A percentile compares a stretch with the other conserved stretches of the same genome.
These are phyloP conservation scores for Trypanosoma mega DNA, from an alignment of 208 protist genomes.

Conservation along the genomic window DNA sequence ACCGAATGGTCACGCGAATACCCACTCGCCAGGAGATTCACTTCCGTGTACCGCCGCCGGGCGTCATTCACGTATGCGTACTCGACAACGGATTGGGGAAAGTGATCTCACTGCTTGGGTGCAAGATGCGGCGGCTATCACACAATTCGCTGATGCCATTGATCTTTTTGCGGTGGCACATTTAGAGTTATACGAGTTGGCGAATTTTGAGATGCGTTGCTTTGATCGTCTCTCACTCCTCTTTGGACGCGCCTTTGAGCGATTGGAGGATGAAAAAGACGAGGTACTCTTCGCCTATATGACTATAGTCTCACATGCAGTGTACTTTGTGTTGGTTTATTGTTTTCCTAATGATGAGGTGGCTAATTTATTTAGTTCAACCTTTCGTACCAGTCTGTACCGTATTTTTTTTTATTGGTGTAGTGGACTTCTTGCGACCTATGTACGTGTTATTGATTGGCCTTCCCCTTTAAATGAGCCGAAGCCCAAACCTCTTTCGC, in stretches of 20 bases:
- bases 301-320: conserved; percentile 45
- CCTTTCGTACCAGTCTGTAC: conserved; percentile 67
- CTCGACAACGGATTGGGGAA: neutral
- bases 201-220: conserved; percentile 29
- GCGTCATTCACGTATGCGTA: neutral
- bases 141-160: conserved; percentile 32
- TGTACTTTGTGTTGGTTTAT: conserved; percentile 60
- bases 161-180: conserved; percentile 32
- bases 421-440: conserved; percentile 62
- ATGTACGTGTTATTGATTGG: conserved; percentile 64
- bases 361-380: conserved; percentile 60
- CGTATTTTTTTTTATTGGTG: conserved; percentile 78
- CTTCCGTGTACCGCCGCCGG: neutral
- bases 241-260: conserved; percentile 39
- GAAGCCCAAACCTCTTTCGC: too few species aligned
- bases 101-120: neutral
- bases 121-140: conserved; percentile 18
- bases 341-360: conserved; percentile 84
- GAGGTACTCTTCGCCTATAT: conserved; percentile 52
- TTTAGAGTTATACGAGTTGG: conserved; percentile 38
- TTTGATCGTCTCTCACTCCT: conserved; percentile 39
- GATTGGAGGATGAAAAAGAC: conserved; percentile 44
- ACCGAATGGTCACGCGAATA: too few species aligned
- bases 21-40: too few species aligned
- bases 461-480: conserved; percentile 29